Base-by-base conservation (phyloP, 2,329 filamentous ascomycete species). In the Reticulascus tulasneorum region DNA sequence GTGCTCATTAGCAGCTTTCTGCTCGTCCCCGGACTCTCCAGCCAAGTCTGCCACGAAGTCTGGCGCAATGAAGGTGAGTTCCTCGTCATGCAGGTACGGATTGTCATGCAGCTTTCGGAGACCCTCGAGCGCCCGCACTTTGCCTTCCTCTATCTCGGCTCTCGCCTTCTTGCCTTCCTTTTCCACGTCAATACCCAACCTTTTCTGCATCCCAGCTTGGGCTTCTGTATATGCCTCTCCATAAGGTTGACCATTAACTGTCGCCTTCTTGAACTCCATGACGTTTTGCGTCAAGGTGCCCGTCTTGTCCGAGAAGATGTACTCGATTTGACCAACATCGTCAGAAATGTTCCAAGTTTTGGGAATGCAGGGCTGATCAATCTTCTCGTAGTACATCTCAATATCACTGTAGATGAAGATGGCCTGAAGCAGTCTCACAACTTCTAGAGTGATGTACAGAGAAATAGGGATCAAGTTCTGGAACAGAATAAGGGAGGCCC, bases 271-370 rank as follows among this genome's bases (percentile, higher is more conserved):
- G 77, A 97, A 98, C 60, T 98, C 94, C 93, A 94, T 94, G 35
- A 94, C 85, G 57, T 94, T 94, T 53, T 94, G 87, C 0, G 87
- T 94, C 46, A 94, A 66, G 3, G 87, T 94, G 40, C 87, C 87
- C 0, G 87, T 94, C 64, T 94, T 94, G 70, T 94, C 87, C 1
- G 87, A 96, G 62, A 98, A 98, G 48, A 98, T 95, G 67, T 97
- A 98, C 63, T 97, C 93, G 45, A 98, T 95, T 63, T 98, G 93
- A 10, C 93, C 93, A 29, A 98, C 73, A 52, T 98, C 94, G 55
- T 98, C 93, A 1, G 91, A 97, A 33, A 98, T 97, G 57, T 97
- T 98, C 93, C 93, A 98, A 0, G 90, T 89, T 56, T 97, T 97
- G 6, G 94, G 93, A 9, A 94, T 88, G 56, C 94, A 98, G 3